A percentile compares a stretch with the other conserved stretches of the same genome.
phyloP scores from a whole-genome alignment of 768 basidiomycete genomes.

The Lactarius evosmus region DNA sequence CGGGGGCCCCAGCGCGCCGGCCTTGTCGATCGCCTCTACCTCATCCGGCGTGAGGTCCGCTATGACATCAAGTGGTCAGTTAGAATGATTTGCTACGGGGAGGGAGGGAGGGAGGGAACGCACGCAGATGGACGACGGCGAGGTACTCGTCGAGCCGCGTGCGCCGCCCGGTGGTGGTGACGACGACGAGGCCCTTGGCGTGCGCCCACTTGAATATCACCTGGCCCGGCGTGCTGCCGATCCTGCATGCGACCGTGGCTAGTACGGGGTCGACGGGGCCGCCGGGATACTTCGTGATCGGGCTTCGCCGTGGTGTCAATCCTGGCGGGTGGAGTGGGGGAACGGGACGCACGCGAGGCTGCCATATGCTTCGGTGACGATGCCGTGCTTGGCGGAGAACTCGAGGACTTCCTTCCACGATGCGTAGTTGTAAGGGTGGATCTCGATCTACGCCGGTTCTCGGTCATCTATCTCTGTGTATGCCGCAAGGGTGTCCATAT shows the following conservation, averaged over 20 bases:
- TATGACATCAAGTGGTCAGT: too few relatives aligned
- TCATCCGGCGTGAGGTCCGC: slow-evolving; percentile 55
- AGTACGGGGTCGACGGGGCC: slow-evolving; percentile 64
- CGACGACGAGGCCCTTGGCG: slow-evolving; percentile 62
- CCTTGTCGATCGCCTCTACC: slow-evolving; percentile 59
- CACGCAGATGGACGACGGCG: slow-evolving; percentile 19
- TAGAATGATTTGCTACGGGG: too few relatives aligned
- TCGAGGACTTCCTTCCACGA: slow-evolving; percentile 54
- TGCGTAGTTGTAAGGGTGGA: slow-evolving; percentile 71
- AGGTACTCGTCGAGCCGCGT: slow-evolving; percentile 5
- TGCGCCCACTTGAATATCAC: slow-evolving; percentile 68
- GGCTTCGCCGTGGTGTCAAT: slow-evolving; percentile 35
- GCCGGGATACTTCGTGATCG: slow-evolving; percentile 56
- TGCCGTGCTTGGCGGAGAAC: slow-evolving; percentile 52
- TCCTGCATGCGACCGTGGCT: slow-evolving; percentile 47
- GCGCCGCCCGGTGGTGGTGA: slow-evolving; percentile 42
- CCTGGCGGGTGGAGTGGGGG: background rate
- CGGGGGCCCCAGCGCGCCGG: slow-evolving; percentile 53
- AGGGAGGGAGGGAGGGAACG: slow-evolving; percentile 5
- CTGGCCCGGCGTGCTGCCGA: slow-evolving; percentile 58
- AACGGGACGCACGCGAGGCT: slow-evolving; percentile 47
- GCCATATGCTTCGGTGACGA: slow-evolving; percentile 63
- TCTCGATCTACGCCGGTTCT: slow-evolving; percentile 50
- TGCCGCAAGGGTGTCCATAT: too few relatives aligned
- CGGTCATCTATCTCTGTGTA: too few relatives aligned